Base-by-base conservation (phyloP, 2,329 filamentous ascomycete genomes). In the Dryadomyces quercivorus region DNA sequence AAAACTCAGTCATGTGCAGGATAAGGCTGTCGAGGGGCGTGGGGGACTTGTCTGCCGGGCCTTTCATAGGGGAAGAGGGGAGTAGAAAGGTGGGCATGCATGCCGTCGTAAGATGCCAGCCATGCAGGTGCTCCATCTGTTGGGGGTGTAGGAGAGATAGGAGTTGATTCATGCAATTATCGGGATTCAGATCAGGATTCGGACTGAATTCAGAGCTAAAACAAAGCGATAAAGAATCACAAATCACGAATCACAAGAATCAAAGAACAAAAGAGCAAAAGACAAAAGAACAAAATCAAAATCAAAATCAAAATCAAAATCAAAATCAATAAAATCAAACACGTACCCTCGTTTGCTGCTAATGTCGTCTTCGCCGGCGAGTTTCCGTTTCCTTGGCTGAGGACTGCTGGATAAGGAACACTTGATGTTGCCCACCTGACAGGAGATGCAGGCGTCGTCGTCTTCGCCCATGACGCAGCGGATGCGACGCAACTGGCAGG, bases 401-500 rank as follows among this genome's bases (percentile, higher is more conserved):
- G 87, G 87, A 67, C 85, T 88, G 60, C 85, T 82, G 51, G 84
- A 76, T 66, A 91, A 82, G 46, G 88, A 91, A 69, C 88, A 93
- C 61, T 88, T 84, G 65, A 87, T 80, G 63, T 84, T 85, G 69
- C 85, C 84, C 66, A 84, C 82, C 65, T 88, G 84, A 69, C 88
- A 94, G 59, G 88, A 76, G 59, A 88, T 78, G 69, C 88, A 93
- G 60, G 77, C 75, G 62, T 86, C 81, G 60, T 85, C 85, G 66
- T 92, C 86, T 65, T 89, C 84, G 61, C 70, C 72, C 65, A 87
- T 79, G 59, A 89, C 82, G 70, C 88, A 93, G 69, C 84, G 84
- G 63, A 81, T 81, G 67, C 87, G 86, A 60, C 85, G 80, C 67
- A 79, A 77, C 59, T 84, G 77, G 68, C 88, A 93, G 57, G 85